phyloP scores from a whole-genome alignment of 1,139 yeast species.

The Protomyces lactucae-debilis region DNA sequence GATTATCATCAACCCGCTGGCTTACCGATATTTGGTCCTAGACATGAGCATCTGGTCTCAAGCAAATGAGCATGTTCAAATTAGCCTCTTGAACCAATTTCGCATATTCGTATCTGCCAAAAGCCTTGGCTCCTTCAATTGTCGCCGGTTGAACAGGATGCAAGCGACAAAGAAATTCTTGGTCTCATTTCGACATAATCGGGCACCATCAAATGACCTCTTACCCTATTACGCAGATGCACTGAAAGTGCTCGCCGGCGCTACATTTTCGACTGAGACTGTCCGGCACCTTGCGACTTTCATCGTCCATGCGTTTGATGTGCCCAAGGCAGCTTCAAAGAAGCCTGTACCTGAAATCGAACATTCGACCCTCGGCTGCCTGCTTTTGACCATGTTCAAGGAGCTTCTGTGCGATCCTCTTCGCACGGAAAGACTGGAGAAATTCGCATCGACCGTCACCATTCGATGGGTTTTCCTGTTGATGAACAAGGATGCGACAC shows the following conservation, averaged over 20 bases:
- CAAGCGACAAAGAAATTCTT: constrained; percentile 52
- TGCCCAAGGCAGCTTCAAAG: neutral
- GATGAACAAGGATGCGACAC: constrained; percentile 44
- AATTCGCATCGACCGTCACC: constrained; percentile 55
- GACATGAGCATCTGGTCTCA: constrained; percentile 52
- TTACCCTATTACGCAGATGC: constrained; percentile 42
- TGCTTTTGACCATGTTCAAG: constrained; percentile 34
- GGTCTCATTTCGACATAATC: constrained; percentile 48
- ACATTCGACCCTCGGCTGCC: neutral
- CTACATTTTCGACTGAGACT: constrained; percentile 43
- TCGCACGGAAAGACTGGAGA: constrained; percentile 36
- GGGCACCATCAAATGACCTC: constrained; percentile 40
- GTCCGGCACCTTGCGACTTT: constrained; percentile 45
- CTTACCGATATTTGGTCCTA: constrained; percentile 46
- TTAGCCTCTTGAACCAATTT: constrained; percentile 54
- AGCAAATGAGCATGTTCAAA: constrained; percentile 45
- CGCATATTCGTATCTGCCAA: constrained; percentile 48
- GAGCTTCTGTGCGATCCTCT: constrained; percentile 36
- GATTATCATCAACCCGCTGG: constrained; percentile 45
- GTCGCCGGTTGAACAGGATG: constrained; percentile 50
- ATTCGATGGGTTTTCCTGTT: constrained; percentile 54
- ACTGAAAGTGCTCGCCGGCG: constrained; percentile 41
- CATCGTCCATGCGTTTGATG: constrained; percentile 34
- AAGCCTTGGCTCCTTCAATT: constrained; percentile 49
- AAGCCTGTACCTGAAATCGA: neutral